Base-by-base conservation (phyloP, 2,329 filamentous ascomycete genomes). In the Verticillium albo-atrum region DNA sequence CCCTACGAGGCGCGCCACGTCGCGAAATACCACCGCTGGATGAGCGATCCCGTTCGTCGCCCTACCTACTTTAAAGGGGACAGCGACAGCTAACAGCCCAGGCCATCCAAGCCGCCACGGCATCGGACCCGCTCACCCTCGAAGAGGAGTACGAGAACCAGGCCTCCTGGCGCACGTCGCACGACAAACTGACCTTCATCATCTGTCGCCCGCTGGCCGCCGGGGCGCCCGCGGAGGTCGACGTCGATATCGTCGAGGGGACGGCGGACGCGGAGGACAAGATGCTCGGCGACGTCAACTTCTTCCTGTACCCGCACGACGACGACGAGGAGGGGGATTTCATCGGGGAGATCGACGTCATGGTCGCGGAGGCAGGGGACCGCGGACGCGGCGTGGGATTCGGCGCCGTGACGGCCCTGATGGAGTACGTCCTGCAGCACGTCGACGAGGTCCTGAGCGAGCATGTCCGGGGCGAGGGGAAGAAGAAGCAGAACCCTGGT, bases 181-280 rank as follows among this genome's bases (percentile, higher is more conserved):
- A 77, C 27, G 93, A 98, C 75, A 98, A 98, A 76, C 74, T 98
- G 62, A 98, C 94, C 0, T 98, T 97, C 67, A 97, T 98, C 71
- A 75, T 90, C 58, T 97, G 92, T 70, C 76, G 80, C 10, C 82
- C 85, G 0, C 59, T 64, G 3, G 26, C 53, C n/a, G n/a, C n/a
- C n/a, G n/a, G 6, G 23, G 17, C n/a, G 28, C 23, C n/a, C n/a
- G n/a, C n/a, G n/a, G 28, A 6, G 12, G 30, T 60, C 4, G 55
- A 27, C 2, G 76, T 79, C 0, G 75, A 76, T 14, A 30, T 60
- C 4, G 55, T 28, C 1, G 76, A 79, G 0, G 75, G 76, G 12
- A 71, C 72, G 1, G 76, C 78, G 4, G 91, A 94, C 67, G 68
- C 74, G 1, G 77, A 82, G 0, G 74, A 73, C 0, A 72, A 71